These are phyloP conservation scores for Protomyces pachydermus DNA, from an alignment of 1,139 yeast genomes.

Conservation along the genomic window DNA sequence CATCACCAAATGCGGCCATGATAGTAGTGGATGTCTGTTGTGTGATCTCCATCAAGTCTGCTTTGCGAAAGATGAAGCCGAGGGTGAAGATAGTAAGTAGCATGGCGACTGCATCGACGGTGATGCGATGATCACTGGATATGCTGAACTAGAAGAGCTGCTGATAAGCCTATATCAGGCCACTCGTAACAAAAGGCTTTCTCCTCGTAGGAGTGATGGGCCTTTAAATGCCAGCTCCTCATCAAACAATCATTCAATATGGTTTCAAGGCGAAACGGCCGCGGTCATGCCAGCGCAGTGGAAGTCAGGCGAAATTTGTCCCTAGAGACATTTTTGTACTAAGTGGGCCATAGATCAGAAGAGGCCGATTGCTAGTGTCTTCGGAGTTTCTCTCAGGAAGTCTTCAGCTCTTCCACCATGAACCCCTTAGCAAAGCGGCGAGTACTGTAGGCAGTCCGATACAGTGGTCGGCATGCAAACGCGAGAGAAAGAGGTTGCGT, in stretches of 20 bases:
- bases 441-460: slow-evolving; percentile 14
- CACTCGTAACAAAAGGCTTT: not conserved
- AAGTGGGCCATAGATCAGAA: slow-evolving; percentile 18
- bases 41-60: too few relatives aligned
- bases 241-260: not conserved
- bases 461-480: not conserved
- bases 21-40: not conserved
- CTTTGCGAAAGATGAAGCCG: slow-evolving; percentile 10
- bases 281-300: slow-evolving; percentile 9
- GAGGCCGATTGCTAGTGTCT: not conserved
- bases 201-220: slow-evolving; percentile 1
- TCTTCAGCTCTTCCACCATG: too few relatives aligned
- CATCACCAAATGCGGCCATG: too few relatives aligned
- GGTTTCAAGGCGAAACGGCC: too few relatives aligned
- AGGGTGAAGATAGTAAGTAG: slow-evolving; percentile 5
- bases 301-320: slow-evolving; percentile 20
- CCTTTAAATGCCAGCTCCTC: not conserved
- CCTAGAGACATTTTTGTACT: slow-evolving; percentile 14
- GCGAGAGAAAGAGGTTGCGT: slow-evolving; percentile 20
- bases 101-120: slow-evolving; percentile 13
- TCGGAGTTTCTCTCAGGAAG: slow-evolving; percentile 5
- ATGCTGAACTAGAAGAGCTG: not conserved
- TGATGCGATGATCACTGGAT: not conserved
- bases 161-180: not conserved
- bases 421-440: slow-evolving; percentile 16